Percentiles rank a stretch among this genome's conserved stretches.
Conservation (phyloP, 2,329 filamentous ascomycete species). For the Arthrobotrys megalospora region DNA sequence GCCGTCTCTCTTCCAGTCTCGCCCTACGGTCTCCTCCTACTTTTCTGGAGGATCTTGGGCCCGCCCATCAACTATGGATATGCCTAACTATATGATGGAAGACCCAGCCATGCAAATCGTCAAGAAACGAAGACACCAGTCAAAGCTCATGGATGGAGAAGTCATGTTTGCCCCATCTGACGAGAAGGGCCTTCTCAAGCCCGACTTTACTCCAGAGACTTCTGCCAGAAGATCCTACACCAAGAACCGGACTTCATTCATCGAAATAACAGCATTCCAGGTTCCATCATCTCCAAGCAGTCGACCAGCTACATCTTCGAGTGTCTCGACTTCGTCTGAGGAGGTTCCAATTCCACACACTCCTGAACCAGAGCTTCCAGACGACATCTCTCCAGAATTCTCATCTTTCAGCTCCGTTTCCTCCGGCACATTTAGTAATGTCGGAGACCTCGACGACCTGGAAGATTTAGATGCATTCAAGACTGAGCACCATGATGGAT, state of each 20-base stretch:
- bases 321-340: conserved; percentile 39
- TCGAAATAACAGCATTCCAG: conserved; percentile 59
- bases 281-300: conserved; percentile 44
- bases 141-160: conserved; percentile 51
- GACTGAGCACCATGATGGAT: conserved; percentile 54
- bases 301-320: conserved; percentile 42
- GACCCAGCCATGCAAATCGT: conserved; percentile 61
- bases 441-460: conserved; percentile 55
- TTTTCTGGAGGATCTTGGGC: conserved; percentile 45
- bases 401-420: conserved; percentile 60
- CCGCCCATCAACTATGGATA: conserved; percentile 46
- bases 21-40: conserved; percentile 49
- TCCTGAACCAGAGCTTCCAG: conserved; percentile 51
- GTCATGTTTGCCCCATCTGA: conserved; percentile 39
- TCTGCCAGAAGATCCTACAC: conserved; percentile 50
- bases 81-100: conserved; percentile 52
- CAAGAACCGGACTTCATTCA: conserved; percentile 54
- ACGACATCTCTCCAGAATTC: conserved; percentile 58
- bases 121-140: conserved; percentile 59
- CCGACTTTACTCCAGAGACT: conserved; percentile 45
- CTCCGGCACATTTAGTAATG: conserved; percentile 58
- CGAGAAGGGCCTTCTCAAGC: conserved; percentile 41
- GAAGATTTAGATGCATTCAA: conserved; percentile 51
- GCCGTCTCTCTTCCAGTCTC: conserved; percentile 51
- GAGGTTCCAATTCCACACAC: conserved; percentile 57